Conservation (phyloP, 352 stramenopile genomes). For the Globisporangium alternatum region DNA sequence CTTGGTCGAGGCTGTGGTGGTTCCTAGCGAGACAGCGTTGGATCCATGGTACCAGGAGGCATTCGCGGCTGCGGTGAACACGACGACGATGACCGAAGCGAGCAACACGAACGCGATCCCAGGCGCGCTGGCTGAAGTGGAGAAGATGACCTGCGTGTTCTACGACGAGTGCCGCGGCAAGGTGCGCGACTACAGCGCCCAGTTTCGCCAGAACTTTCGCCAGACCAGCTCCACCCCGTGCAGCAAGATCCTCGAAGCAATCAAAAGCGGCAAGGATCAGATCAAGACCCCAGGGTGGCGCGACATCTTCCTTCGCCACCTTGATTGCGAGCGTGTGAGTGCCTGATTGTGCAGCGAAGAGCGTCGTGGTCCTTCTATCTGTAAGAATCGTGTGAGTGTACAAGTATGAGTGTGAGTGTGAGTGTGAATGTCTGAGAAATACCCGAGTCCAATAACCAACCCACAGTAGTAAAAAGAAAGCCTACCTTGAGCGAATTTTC, state of each 20-base stretch:
- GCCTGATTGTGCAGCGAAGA: background rate
- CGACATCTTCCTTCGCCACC: constrained; percentile 59
- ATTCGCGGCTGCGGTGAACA: constrained; percentile 42
- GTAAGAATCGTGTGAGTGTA: background rate
- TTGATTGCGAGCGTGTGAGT: constrained; percentile 37
- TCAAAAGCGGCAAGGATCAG: constrained; percentile 51
- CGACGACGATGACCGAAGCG: constrained; percentile 32
- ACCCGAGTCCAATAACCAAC: background rate
- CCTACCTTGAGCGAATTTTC: background rate
- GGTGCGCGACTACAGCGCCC: constrained; percentile 58
- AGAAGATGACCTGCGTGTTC: constrained; percentile 89
- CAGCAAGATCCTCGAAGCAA: constrained; percentile 49
- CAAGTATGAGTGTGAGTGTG: background rate
- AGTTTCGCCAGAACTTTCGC: constrained; percentile 72
- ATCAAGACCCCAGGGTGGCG: constrained; percentile 77
- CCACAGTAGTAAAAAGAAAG: background rate
- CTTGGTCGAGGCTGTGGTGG: constrained; percentile 68
- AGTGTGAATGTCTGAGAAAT: background rate
- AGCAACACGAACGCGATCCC: constrained; percentile 29
- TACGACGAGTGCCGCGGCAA: constrained; percentile 80
- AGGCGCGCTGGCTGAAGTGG: constrained; percentile 61
- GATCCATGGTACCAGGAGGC: constrained; percentile 54
- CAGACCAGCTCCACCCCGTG: constrained; percentile 55
- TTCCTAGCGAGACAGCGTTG: constrained; percentile 35
- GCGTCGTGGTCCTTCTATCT: background rate